Evolutionary conservation across 139 green algal genomes (phyloP).

Genomic region (Picochlorum sp.): DNA sequence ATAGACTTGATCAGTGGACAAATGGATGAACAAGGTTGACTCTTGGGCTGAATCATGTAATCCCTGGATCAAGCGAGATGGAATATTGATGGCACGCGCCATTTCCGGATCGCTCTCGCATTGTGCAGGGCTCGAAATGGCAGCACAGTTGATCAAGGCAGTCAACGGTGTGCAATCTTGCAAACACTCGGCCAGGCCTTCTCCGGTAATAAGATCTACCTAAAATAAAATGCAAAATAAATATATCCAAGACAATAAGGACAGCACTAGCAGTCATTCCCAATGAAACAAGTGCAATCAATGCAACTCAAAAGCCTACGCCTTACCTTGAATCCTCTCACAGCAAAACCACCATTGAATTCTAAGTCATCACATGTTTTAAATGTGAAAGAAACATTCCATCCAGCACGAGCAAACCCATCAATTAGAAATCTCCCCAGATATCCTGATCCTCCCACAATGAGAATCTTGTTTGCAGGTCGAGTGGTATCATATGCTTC

Average conservation of each 20-base stretch:
- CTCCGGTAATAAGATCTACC: slow-evolving; percentile 32
- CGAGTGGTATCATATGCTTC: too few species aligned
- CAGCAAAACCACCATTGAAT: too few species aligned
- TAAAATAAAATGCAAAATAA: not conserved
- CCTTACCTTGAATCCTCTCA: too few species aligned
- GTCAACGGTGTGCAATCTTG: slow-evolving; percentile 13
- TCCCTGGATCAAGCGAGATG: slow-evolving; percentile 25
- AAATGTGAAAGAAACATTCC: slow-evolving; percentile 4
- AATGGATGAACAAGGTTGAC: slow-evolving; percentile 53
- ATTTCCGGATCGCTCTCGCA: slow-evolving; percentile 43
- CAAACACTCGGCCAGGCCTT: slow-evolving; percentile 36
- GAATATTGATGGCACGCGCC: slow-evolving; percentile 42
- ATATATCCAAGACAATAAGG: too few species aligned
- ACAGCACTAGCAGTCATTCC: not conserved
- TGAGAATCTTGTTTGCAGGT: slow-evolving; percentile 24
- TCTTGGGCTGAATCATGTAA: slow-evolving; percentile 2
- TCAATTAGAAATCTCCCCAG: slow-evolving; percentile 44
- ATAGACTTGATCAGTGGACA: slow-evolving; percentile 62
- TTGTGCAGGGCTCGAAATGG: slow-evolving; percentile 35
- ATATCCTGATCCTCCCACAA: slow-evolving; percentile 34
- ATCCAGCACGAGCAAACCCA: slow-evolving; percentile 1
- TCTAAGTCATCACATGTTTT: too few species aligned
- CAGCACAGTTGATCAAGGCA: slow-evolving; percentile 57
- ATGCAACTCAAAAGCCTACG: too few species aligned
- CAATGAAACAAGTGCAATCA: too few species aligned